A percentile compares a stretch with the other conserved stretches of the same genome.
Evolutionary conservation across 805 yeast species (phyloP).

Genomic region (Yarrowia divulgata): DNA sequence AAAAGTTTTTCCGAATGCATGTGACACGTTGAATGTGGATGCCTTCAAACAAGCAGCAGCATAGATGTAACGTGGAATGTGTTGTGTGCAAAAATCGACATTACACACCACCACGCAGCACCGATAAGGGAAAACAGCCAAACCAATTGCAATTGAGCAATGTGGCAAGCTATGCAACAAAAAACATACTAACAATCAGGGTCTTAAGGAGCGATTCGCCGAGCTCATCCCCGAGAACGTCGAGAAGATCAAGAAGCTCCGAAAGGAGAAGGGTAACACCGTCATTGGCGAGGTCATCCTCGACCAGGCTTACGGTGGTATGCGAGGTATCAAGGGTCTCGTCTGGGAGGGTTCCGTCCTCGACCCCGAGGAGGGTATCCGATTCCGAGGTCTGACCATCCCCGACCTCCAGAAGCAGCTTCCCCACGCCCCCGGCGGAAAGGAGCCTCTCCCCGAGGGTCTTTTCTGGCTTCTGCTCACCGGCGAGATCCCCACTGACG

Average conservation of each 20-base stretch:
- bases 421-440: conserved; percentile 74
- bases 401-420: conserved; percentile 77
- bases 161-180: background rate
- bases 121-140: background rate
- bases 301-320: conserved; percentile 89
- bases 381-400: conserved; percentile 84
- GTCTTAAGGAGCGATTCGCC: conserved; percentile 93
- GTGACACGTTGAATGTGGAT: conserved; percentile 7
- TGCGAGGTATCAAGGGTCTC: conserved; percentile 85
- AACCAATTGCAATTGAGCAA: conserved; percentile 1
- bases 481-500: conserved; percentile 70
- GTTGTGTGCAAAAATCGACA: conserved; percentile 7
- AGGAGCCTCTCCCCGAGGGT: conserved; percentile 67
- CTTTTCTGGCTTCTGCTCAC: conserved; percentile 81
- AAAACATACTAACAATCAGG: conserved; percentile 42
- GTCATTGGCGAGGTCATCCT: conserved; percentile 76
- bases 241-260: conserved; percentile 87
- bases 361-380: conserved; percentile 85
- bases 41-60: background rate
- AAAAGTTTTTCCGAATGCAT: conserved; percentile 39
- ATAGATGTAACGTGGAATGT: background rate
- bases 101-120: background rate
- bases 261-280: conserved; percentile 84
- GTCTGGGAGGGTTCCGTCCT: conserved; percentile 90
- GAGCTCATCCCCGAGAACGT: conserved; percentile 90